Conservation (phyloP, 257 asterid species). For the Salvia splendens region DNA sequence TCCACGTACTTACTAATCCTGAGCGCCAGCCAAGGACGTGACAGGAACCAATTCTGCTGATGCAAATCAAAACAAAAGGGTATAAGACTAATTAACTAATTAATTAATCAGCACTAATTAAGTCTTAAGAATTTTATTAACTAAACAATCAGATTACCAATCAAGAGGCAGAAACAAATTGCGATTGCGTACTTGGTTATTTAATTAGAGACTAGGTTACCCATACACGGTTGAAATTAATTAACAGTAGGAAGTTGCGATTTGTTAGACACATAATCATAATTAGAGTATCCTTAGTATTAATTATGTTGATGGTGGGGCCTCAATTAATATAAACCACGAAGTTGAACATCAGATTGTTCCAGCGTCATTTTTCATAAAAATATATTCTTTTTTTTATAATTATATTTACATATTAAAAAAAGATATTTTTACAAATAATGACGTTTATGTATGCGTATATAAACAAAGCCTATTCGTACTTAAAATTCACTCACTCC, state of each 20-base stretch:
- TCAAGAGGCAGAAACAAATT: slow-evolving; percentile 27
- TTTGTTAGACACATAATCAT: slow-evolving; percentile 26
- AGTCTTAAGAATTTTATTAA: too few species aligned
- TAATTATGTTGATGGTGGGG: slow-evolving; percentile 42
- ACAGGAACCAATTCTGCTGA: slow-evolving; percentile 35
- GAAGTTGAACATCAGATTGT: slow-evolving; percentile 22
- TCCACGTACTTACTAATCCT: slow-evolving; percentile 14
- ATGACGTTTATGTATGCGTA: too few species aligned
- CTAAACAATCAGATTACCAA: slow-evolving; percentile 33
- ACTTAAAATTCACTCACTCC: too few species aligned
- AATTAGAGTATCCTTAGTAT: slow-evolving; percentile 23
- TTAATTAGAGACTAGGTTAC: too few species aligned
- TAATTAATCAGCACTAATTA: background rate
- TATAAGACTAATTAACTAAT: background rate
- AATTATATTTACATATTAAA: too few species aligned
- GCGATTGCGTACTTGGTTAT: slow-evolving; percentile 2
- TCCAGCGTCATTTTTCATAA: background rate
- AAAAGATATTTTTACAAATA: too few species aligned
- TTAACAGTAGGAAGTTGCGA: background rate
- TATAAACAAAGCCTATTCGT: too few species aligned
- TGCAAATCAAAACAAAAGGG: slow-evolving; percentile 11
- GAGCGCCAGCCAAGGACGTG: slow-evolving; percentile 31
- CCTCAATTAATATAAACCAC: slow-evolving; percentile 48
- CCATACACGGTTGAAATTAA: slow-evolving; percentile 3
- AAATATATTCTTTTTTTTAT: background rate